A percentile compares a stretch with the other conserved stretches of the same genome.
Conservation (phyloP, 139 green algal species). For the Picochlorum sp. region DNA sequence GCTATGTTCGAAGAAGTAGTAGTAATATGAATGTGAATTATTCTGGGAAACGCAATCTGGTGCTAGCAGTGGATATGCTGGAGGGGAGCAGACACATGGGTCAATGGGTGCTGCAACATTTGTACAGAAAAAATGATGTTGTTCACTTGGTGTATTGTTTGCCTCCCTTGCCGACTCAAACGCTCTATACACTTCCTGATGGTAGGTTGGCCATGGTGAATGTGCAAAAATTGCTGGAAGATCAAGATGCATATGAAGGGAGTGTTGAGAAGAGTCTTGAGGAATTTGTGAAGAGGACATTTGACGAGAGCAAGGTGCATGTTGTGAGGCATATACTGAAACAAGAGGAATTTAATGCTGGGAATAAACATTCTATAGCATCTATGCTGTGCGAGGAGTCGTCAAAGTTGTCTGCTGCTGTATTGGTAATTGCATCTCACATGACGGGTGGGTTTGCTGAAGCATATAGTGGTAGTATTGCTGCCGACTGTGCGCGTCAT, state of each 20-base stretch:
- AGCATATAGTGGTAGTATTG: slow-evolving; percentile 13
- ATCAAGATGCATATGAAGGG: slow-evolving; percentile 10
- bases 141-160: slow-evolving; percentile 13
- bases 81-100: not conserved
- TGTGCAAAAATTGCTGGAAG: slow-evolving; percentile 9
- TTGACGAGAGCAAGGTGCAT: not conserved
- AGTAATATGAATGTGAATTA: no score
- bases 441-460: slow-evolving; percentile 5
- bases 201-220: slow-evolving; percentile 12
- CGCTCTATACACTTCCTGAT: slow-evolving; percentile 12
- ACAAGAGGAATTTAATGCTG: not conserved
- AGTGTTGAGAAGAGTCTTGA: not conserved
- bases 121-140: slow-evolving; percentile 8
- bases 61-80: no score
- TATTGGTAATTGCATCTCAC: not conserved
- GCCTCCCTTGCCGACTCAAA: not conserved
- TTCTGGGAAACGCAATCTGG: no score
- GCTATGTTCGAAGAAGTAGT: no score
- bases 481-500: slow-evolving; percentile 9
- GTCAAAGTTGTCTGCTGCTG: not conserved
- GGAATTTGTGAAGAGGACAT: not conserved
- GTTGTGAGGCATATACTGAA: slow-evolving; percentile 2
- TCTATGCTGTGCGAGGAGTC: slow-evolving; percentile 9
- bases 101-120: slow-evolving; percentile 1
- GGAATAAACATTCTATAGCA: slow-evolving; percentile 7